Base-by-base conservation (phyloP, 139 green algal genomes). In the Dunaliella primolecta region DNA sequence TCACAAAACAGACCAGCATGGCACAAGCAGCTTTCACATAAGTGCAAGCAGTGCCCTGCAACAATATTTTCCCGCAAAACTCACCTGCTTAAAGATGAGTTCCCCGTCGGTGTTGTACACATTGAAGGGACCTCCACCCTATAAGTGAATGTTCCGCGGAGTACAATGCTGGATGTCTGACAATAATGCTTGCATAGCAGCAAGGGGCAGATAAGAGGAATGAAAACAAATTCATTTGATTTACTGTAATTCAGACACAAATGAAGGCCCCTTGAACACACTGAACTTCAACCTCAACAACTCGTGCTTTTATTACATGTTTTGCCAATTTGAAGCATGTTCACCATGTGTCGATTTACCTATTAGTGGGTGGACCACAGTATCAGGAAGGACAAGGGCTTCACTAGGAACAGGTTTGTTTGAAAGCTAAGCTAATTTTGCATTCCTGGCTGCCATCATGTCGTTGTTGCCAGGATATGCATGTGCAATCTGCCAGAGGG, bases 81-180 rank as follows among this genome's bases (percentile, higher is more conserved):
- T 55, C 32, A 80, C 87, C 2, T 82, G 86, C 85, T 81, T 86
- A 81, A 92, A 89, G 20, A 92, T 56, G 2, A 82, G n/a, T 85
- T 92, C 88, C 0, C 85, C 84, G n/a, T 93, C 90, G 0, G 85
- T 89, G 64, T 33, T 84, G 83, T 93, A 91, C 21, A 93, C 75
- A n/a, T 88, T 74, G 81, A 83, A 74, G 30, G 86, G 36, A 7
- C 86, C 88, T 37, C 88, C 88, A 72, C 90, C 88, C 85, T 93
- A 76, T 56, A 75, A 3, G 32, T 37, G 64, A 2, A 77, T n/a
- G 46, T 38, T 64, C 25, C 3, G 56, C 0, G 32, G 30, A 38
- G 3, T 1, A 64, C 1, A 82, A 23, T 70, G 64, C 2, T 64
- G 78, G 38, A 71, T 75, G 24, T 57, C 36, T 72, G 33, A 27